A percentile compares a stretch with the other conserved stretches of the same genome.
phyloP scores from a whole-genome alignment of 2,329 filamentous ascomycete genomes.

The Pleoardoris graminearum region DNA sequence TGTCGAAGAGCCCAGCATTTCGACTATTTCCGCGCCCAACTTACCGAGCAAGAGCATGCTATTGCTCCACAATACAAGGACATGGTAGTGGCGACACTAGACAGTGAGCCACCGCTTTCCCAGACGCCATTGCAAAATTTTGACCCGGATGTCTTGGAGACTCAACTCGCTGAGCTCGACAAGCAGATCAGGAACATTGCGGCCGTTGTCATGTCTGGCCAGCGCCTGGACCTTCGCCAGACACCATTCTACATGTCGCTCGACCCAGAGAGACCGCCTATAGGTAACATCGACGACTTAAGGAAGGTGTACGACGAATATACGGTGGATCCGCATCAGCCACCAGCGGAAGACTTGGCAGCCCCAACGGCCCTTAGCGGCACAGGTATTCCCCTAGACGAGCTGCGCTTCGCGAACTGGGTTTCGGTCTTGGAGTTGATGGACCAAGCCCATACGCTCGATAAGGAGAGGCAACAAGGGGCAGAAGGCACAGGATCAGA shows the following conservation, averaged over 20 bases:
- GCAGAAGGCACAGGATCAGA: not conserved
- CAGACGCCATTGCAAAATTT: slow-evolving; percentile 14
- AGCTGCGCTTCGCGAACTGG: slow-evolving; percentile 57
- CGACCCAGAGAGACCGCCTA: slow-evolving; percentile 23
- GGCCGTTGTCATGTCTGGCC: slow-evolving; percentile 37
- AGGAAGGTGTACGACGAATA: slow-evolving; percentile 50
- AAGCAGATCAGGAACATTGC: slow-evolving; percentile 32
- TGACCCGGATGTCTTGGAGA: slow-evolving; percentile 19
- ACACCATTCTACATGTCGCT: slow-evolving; percentile 46
- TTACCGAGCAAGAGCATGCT: slow-evolving; percentile 29
- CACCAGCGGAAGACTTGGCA: slow-evolving; percentile 19
- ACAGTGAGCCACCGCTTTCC: slow-evolving; percentile 10
- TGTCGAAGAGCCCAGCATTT: slow-evolving; percentile 27
- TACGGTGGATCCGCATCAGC: slow-evolving; percentile 47
- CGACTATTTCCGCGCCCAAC: slow-evolving; percentile 32
- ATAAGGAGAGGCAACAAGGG: not conserved
- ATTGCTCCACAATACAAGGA: slow-evolving; percentile 19
- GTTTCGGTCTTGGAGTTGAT: slow-evolving; percentile 52
- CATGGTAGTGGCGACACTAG: slow-evolving; percentile 7
- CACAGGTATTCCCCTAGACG: slow-evolving; percentile 49
- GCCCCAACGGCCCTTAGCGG: slow-evolving; percentile 24
- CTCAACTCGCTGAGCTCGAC: slow-evolving; percentile 26
- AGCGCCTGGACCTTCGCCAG: slow-evolving; percentile 40
- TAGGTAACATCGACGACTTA: slow-evolving; percentile 34
- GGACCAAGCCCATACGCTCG: slow-evolving; percentile 35